phyloP scores from a whole-genome alignment of 1,139 yeast species.

The Suhomyces coccinellae region DNA sequence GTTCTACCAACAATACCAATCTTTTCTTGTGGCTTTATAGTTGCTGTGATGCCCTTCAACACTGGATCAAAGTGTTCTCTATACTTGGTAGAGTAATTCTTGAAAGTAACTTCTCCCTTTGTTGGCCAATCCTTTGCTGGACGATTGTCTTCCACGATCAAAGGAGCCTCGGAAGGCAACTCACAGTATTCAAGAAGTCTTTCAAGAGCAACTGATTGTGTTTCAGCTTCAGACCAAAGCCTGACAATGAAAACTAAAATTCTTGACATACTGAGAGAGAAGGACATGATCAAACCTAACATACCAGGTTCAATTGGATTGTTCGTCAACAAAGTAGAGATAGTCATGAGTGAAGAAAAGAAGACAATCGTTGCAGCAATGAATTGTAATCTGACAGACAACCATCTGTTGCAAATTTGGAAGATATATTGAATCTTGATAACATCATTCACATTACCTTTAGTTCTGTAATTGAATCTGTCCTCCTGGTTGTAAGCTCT shows the following conservation, averaged over 20 bases:
- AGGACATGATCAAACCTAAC: slow-evolving; percentile 32
- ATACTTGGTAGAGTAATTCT: slow-evolving; percentile 28
- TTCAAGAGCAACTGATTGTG: slow-evolving; percentile 29
- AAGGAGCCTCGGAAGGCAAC: slow-evolving; percentile 27
- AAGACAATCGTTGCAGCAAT: slow-evolving; percentile 28
- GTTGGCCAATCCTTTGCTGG: slow-evolving; percentile 29
- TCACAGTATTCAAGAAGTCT: slow-evolving; percentile 29
- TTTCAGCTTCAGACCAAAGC: slow-evolving; percentile 31
- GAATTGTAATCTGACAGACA: slow-evolving; percentile 28
- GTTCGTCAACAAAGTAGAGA: slow-evolving; percentile 21
- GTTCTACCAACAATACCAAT: slow-evolving; percentile 36
- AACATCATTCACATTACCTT: slow-evolving; percentile 18
- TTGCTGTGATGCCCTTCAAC: slow-evolving; percentile 23
- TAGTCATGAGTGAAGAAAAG: slow-evolving; percentile 22
- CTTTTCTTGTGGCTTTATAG: slow-evolving; percentile 27
- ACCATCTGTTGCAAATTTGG: slow-evolving; percentile 29
- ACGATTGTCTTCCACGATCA: slow-evolving; percentile 25
- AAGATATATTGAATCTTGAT: slow-evolving; percentile 17
- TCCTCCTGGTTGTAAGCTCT: slow-evolving; percentile 27
- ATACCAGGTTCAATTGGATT: slow-evolving; percentile 25
- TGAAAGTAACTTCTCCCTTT: slow-evolving; percentile 26
- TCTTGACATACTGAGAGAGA: slow-evolving; percentile 26
- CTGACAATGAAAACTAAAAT: slow-evolving; percentile 28
- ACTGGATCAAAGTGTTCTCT: slow-evolving; percentile 32
- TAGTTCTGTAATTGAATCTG: slow-evolving; percentile 23